Evolutionary conservation across 208 protist species (phyloP).

Genomic region (Acanthamoeba triangularis): DNA sequence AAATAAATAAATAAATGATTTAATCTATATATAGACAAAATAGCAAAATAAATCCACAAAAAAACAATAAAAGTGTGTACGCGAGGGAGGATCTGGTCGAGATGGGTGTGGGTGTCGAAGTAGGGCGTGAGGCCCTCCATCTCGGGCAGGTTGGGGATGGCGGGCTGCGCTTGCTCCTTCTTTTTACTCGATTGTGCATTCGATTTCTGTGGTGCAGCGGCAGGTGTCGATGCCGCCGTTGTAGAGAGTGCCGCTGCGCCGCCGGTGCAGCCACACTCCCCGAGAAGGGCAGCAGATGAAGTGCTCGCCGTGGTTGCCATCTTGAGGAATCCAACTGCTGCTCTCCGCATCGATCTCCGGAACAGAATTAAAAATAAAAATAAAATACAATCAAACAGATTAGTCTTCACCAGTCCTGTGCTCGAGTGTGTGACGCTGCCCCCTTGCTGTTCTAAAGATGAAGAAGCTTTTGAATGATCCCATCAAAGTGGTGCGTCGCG

Average conservation of each 20-base stretch:
- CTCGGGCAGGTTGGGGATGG: slow-evolving; percentile 1
- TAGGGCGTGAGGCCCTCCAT: neutral
- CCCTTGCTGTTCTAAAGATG: neutral
- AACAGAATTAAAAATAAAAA: no score
- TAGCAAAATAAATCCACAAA: neutral
- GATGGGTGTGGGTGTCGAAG: slow-evolving; percentile 58
- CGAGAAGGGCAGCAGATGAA: neutral
- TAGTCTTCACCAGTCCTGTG: no score
- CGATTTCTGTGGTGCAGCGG: neutral
- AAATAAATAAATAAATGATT: no score
- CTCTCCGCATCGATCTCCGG: neutral
- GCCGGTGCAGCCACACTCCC: neutral
- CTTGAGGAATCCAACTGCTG: neutral
- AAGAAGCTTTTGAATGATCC: slow-evolving; percentile 48
- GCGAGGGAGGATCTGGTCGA: slow-evolving; percentile 13
- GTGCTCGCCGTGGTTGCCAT: neutral
- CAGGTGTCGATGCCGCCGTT: neutral
- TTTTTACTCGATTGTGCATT: neutral
- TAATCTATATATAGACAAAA: no score
- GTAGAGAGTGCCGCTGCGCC: neutral
- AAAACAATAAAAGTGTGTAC: slow-evolving; percentile 10
- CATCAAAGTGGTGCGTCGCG: neutral
- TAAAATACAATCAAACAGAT: no score
- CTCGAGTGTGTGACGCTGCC: no score
- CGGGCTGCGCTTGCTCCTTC: slow-evolving; percentile 2